Base-by-base conservation (phyloP, 805 yeast genomes). In the Yarrowia deformans region DNA sequence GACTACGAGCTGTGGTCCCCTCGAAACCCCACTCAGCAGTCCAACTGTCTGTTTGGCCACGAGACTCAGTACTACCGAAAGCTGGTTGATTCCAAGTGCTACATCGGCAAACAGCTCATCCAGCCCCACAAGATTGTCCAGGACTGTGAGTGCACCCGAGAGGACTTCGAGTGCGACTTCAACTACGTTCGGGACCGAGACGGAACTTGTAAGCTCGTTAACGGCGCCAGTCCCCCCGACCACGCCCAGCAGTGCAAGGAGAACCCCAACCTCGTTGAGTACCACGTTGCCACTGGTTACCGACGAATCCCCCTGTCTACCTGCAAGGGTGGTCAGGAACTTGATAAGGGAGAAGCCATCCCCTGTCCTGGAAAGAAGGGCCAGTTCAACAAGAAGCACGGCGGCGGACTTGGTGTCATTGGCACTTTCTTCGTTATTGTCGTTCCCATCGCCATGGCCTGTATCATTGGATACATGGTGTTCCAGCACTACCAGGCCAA, bases 151-250 rank as follows among this genome's bases (percentile, higher is more conserved):
- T 95, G 99, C 80, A 84, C 95, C 0, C 85, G 97, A 78, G 84
- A 85, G 67, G 99, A 94, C 75, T 95, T 81, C 75, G 99, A 95
- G 78, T 95, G 99, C 84, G 99, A 95, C 77, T 91, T 88, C 81
- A 93, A 93, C 79, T 93, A 83, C 77, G 85, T 79, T 69, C 83
- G 89, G 70, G 88, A 87, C 64, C 71, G 74, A 0, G 97, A 92
- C 75, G 97, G 97, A 23, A 90, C 95, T 2, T 95, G 99, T 80
- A 87, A 87, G 76, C 84, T 93, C 49, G 90, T 93, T n/a, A 81
- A 83, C 23, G 98, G 97, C 0, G 81, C 86, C 68, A 77, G 83
- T 5, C 91, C 96, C 8, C 83, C 85, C 14, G 90, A 91, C 75
- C 87, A 88, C 69, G 79, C 84, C 35, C 84, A 83, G 69, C 82